Conservation (phyloP, 73 alveolate species). For the Paramecium pentaurelia region DNA sequence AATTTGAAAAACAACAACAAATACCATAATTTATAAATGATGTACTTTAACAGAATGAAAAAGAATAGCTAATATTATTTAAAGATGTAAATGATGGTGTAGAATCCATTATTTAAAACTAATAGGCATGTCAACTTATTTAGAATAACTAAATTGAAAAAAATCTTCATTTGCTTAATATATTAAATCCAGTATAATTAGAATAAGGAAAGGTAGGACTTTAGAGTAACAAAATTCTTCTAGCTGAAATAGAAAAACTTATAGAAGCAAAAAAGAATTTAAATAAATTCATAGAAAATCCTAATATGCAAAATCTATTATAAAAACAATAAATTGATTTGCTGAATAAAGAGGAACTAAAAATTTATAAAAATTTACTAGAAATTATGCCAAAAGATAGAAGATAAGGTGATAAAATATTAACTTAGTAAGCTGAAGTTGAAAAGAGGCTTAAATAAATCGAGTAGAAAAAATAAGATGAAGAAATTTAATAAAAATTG, state of each 20-base stretch:
- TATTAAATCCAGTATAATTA: background rate
- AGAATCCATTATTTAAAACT: background rate
- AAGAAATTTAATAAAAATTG: background rate
- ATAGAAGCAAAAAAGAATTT: background rate
- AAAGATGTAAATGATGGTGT: background rate
- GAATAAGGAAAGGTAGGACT: background rate
- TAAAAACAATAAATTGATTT: background rate
- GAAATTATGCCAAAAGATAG: background rate
- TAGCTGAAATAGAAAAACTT: background rate
- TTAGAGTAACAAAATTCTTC: background rate
- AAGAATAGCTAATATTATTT: background rate
- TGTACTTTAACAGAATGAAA: background rate
- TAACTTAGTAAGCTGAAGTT: background rate
- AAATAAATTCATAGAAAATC: background rate
- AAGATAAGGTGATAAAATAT: background rate
- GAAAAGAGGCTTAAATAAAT: background rate
- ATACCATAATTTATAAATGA: background rate
- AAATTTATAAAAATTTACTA: background rate
- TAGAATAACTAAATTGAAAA: background rate
- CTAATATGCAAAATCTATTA: background rate
- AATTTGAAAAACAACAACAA: background rate
- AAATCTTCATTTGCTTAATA: background rate
- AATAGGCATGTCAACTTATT: background rate
- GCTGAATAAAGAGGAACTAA: background rate
- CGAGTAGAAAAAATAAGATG: background rate